phyloP scores from a whole-genome alignment of 2,329 filamentous ascomycete species.

The Diaporthe sp. region DNA sequence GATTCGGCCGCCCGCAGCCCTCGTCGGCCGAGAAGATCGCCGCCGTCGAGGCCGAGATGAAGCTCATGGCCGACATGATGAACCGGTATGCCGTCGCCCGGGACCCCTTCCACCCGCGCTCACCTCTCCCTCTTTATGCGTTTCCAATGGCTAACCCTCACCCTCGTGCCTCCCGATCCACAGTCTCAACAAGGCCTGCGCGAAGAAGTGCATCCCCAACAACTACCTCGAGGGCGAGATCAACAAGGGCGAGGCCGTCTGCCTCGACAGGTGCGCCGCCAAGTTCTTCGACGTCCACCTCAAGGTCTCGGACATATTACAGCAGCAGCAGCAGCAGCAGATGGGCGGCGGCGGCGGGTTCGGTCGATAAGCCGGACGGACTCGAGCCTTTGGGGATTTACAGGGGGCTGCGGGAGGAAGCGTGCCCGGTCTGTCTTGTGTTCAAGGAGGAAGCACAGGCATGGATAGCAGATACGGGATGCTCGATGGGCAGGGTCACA shows the following conservation, averaged over 20 bases:
- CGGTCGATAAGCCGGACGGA: conserved; percentile 34
- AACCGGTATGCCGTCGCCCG: conserved; percentile 77
- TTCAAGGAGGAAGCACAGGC: background rate
- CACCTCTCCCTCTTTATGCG: too few relatives aligned
- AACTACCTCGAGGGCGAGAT: conserved; percentile 97
- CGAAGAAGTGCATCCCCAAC: conserved; percentile 91
- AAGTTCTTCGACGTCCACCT: conserved; percentile 99
- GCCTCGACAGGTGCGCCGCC: conserved; percentile 94
- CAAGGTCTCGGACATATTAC: conserved; percentile 97
- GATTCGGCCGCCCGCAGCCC: conserved; percentile 76
- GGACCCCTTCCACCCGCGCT: background rate
- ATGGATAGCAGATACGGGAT: background rate
- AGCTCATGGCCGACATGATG: conserved; percentile 98
- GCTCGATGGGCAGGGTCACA: background rate
- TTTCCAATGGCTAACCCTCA: background rate
- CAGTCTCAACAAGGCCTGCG: conserved; percentile 90
- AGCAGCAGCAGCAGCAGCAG: conserved; percentile 82
- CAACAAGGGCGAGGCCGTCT: conserved; percentile 99
- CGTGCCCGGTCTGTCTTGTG: background rate
- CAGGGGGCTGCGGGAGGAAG: background rate
- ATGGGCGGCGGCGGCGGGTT: conserved; percentile 66
- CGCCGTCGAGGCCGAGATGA: conserved; percentile 95
- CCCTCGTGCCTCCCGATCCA: background rate
- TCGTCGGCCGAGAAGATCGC: conserved; percentile 98
- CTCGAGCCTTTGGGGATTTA: background rate